These are phyloP conservation scores for Pleomassaria siparia DNA, from an alignment of 2,329 filamentous ascomycete species.

Conservation along the genomic window DNA sequence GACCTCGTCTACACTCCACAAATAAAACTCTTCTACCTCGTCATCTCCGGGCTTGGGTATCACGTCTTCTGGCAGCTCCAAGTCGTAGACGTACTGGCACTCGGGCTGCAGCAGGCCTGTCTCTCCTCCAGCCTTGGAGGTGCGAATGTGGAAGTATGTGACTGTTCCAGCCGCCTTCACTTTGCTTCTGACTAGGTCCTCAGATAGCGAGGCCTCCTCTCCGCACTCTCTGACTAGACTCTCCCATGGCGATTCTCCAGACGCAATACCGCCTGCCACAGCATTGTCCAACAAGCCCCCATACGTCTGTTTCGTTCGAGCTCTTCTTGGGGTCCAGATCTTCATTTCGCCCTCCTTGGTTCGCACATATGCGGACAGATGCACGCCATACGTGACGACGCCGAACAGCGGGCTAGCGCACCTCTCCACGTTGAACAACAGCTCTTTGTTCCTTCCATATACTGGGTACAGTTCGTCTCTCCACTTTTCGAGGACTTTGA, in stretches of 20 bases:
- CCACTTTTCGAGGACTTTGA: conserved; percentile 64
- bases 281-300: conserved; percentile 93
- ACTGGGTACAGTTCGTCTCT: conserved; percentile 47
- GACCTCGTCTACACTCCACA: conserved; percentile 77
- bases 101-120: conserved; percentile 84
- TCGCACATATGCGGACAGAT: conserved; percentile 43
- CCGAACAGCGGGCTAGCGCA: conserved; percentile 47
- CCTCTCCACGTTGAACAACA: conserved; percentile 47
- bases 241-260: conserved; percentile 77
- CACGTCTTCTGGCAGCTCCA: conserved; percentile 71
- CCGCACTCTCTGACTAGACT: conserved; percentile 81
- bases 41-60: conserved; percentile 78
- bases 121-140: conserved; percentile 76
- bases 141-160: conserved; percentile 82
- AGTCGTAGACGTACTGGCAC: conserved; percentile 86
- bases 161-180: conserved; percentile 67
- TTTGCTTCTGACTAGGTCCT: conserved; percentile 63
- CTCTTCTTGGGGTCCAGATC: conserved; percentile 82
- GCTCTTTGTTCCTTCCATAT: conserved; percentile 40
- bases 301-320: conserved; percentile 80
- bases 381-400: conserved; percentile 48
- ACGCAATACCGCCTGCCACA: conserved; percentile 82
- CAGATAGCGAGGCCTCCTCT: conserved; percentile 84
- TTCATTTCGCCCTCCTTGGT: conserved; percentile 60
- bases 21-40: conserved; percentile 82